A percentile compares a stretch with the other conserved stretches of the same genome.
Conservation (phyloP, 2,329 filamentous ascomycete genomes). For the Sordariomycetes sp. region DNA sequence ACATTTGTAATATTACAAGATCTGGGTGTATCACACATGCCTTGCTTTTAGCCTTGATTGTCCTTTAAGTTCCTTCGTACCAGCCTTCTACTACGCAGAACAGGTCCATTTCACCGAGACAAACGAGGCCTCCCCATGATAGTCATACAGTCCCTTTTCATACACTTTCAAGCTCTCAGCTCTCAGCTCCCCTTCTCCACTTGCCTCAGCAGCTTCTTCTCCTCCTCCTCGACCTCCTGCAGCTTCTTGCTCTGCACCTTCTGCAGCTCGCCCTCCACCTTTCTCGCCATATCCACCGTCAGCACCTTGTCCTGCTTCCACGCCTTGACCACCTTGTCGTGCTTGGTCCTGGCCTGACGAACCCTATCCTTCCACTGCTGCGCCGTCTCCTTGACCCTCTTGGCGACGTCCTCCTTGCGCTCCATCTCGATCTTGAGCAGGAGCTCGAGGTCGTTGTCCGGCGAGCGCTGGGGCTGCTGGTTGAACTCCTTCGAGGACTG, state of each 20-base stretch:
- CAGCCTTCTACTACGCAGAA: too few relatives aligned
- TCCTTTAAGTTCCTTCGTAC: background rate
- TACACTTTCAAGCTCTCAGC: background rate
- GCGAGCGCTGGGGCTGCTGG: constrained; percentile 49
- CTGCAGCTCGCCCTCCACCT: constrained; percentile 37
- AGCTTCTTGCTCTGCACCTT: constrained; percentile 45
- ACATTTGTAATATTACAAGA: constrained; percentile 7
- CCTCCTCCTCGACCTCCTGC: constrained; percentile 36
- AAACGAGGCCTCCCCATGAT: too few relatives aligned
- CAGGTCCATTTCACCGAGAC: too few relatives aligned
- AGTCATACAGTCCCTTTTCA: background rate
- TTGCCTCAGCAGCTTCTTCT: constrained; percentile 38
- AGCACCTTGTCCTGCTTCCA: constrained; percentile 36
- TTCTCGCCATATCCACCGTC: constrained; percentile 36
- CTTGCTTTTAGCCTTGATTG: background rate
- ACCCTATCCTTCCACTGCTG: constrained; percentile 43
- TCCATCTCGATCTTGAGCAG: constrained; percentile 44
- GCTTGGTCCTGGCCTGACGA: constrained; percentile 33
- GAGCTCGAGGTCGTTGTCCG: constrained; percentile 52
- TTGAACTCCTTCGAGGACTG: constrained; percentile 45
- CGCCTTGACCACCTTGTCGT: constrained; percentile 38
- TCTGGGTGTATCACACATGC: background rate
- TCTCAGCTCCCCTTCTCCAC: constrained; percentile 19
- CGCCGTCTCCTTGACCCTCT: constrained; percentile 32
- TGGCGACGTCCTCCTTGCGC: constrained; percentile 34